Base-by-base conservation (phyloP, 495 filamentous ascomycete genomes). In the Thermothielavioides terrestris region DNA sequence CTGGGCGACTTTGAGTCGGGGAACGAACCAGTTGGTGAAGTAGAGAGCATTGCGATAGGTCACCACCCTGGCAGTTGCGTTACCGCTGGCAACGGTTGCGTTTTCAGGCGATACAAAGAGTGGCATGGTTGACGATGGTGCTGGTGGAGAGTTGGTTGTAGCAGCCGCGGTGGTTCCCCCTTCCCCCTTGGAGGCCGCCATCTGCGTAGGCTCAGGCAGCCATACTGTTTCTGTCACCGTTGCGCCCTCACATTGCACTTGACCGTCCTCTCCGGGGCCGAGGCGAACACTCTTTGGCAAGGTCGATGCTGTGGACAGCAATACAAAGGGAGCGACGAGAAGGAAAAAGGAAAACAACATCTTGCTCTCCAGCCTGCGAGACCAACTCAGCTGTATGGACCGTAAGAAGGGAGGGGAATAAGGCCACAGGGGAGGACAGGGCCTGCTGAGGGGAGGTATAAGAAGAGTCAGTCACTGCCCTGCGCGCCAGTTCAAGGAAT, bases 11-110 rank as follows among this genome's bases (percentile, higher is more conserved):
- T 2, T 17, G 12, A 14, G 21, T 31, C 21, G 21, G 32, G 17
- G 6, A 22, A 41, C 67, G 15, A 32, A 73, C 70, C 72, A 75
- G 44, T 71, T 73, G 8, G 71, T 72, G 31, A 73, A 73, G 56
- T 75, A 75, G 10, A 72, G 60, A 0, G 68, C 64, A 52, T 71
- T 75, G 21, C 52, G 49, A 17, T 51, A 64, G 1, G 50, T 36
- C 11, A 40, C 39, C 6, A 20, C 10, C 42, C 23, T 25, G 25
- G 17, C 23, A 5, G 43, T 53, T 9, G 40, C 8, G 31, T 53
- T 55, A 21, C 15, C 28, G n/a, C 2, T 21, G 23, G 53, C 21
- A 23, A 28, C 37, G 26, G 31, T 46, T 20, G 10, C 27, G 22
- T 21, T 44, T 11, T 6, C 26, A 25, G 42, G 1, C 14, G 35